Evolutionary conservation across 2,329 filamentous ascomycete species (phyloP).

Genomic region (Dactylellina haptotyla): DNA sequence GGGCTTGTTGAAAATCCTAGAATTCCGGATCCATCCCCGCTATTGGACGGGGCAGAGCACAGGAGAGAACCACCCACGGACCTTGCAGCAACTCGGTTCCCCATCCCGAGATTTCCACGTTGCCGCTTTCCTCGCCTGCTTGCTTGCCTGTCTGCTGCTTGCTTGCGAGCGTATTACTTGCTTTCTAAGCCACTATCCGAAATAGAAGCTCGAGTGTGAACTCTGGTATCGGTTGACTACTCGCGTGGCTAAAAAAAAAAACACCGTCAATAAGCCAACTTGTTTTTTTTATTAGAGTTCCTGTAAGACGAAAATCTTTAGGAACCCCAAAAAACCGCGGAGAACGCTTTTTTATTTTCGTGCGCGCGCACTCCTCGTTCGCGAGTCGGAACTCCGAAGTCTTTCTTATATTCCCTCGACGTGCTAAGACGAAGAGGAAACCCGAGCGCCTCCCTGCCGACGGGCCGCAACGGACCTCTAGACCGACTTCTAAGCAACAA

Average conservation of each 20-base stretch:
- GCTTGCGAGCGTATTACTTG: too few relatives aligned
- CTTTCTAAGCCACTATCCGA: too few relatives aligned
- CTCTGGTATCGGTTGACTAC: background rate
- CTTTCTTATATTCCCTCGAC: background rate
- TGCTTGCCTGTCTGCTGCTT: too few relatives aligned
- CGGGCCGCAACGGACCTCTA: constrained; percentile 16
- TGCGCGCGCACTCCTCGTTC: background rate
- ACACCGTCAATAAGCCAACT: too few relatives aligned
- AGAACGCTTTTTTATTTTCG: background rate
- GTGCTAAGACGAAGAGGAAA: background rate
- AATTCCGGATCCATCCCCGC: background rate
- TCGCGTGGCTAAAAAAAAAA: constrained; percentile 2
- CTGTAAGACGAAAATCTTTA: constrained; percentile 6
- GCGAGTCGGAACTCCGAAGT: constrained; percentile 45
- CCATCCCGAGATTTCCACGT: background rate
- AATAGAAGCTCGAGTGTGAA: too few relatives aligned
- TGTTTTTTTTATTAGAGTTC: background rate
- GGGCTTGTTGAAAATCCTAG: background rate
- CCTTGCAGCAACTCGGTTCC: background rate
- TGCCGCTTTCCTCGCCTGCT: background rate
- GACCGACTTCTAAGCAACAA: too few relatives aligned
- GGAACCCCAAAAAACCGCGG: background rate
- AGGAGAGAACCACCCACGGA: background rate
- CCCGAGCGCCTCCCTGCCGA: constrained; percentile 17
- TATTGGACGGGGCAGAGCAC: background rate